Conservation (phyloP, 2,329 filamentous ascomycete genomes). For the Paracamarosporium sp. region DNA sequence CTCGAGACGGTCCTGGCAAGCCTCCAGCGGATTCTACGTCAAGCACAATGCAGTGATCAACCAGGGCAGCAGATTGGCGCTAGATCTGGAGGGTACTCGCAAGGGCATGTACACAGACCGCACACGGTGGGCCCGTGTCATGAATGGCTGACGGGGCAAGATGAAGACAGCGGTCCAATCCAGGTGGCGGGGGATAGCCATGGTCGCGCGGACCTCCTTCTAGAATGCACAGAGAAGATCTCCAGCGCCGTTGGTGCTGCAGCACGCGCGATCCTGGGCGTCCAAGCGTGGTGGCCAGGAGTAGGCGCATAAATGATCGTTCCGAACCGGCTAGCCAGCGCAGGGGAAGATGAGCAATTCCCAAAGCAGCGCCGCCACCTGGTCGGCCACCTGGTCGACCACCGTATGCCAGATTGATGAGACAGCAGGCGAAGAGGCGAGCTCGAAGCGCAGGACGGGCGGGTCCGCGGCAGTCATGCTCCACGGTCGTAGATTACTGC, state of each 20-base stretch:
- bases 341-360: constrained; percentile 39
- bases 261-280: constrained; percentile 44
- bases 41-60: constrained; percentile 55
- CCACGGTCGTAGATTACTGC: constrained; percentile 7
- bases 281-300: constrained; percentile 42
- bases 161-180: constrained; percentile 42
- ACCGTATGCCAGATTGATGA: constrained; percentile 43
- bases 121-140: constrained; percentile 45
- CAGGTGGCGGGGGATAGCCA: constrained; percentile 31
- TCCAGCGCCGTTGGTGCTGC: constrained; percentile 47
- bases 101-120: constrained; percentile 40
- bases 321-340: constrained; percentile 41
- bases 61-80: constrained; percentile 46
- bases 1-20: constrained; percentile 52
- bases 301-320: constrained; percentile 40
- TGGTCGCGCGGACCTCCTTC: constrained; percentile 47
- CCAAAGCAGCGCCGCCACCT: constrained; percentile 43
- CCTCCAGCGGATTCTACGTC: constrained; percentile 50
- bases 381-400: constrained; percentile 40
- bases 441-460: constrained; percentile 33
- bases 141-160: constrained; percentile 51
- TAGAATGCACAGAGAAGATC: constrained; percentile 51
- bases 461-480: constrained; percentile 29
- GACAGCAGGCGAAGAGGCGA: constrained; percentile 27
- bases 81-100: constrained; percentile 46